Evolutionary conservation across 1,139 yeast genomes (phyloP).

Genomic region (Debaryomycetaceae sp.): DNA sequence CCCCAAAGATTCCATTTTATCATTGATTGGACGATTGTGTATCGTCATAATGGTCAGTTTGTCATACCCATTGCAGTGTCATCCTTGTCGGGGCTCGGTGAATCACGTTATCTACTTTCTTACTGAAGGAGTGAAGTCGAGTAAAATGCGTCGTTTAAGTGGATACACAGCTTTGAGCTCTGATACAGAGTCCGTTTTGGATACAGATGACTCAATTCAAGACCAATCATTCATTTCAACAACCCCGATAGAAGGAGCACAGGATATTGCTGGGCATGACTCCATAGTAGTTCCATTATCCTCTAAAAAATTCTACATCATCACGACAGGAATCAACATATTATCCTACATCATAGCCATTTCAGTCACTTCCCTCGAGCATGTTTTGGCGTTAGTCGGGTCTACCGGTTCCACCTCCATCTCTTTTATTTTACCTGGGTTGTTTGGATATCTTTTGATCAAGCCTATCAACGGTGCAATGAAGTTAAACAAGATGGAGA

Average conservation of each 20-base stretch:
- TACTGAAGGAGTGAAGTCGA: conserved; percentile 25
- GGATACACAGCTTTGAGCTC: conserved; percentile 18
- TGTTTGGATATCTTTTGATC: conserved; percentile 75
- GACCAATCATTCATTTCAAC: conserved; percentile 43
- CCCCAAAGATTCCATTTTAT: conserved; percentile 52
- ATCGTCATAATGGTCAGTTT: conserved; percentile 67
- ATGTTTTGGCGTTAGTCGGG: conserved; percentile 88
- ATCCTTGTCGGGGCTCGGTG: conserved; percentile 72
- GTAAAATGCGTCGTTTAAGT: conserved; percentile 9
- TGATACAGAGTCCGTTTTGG: conserved; percentile 17
- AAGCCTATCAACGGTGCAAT: conserved; percentile 36
- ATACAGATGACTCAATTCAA: conserved; percentile 10
- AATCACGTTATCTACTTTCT: conserved; percentile 62
- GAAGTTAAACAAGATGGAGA: conserved; percentile 37
- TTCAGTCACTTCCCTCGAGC: conserved; percentile 73
- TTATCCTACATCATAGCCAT: conserved; percentile 72
- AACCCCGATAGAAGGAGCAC: conserved; percentile 50
- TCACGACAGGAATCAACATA: conserved; percentile 62
- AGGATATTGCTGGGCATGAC: conserved; percentile 48
- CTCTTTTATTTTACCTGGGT: conserved; percentile 88
- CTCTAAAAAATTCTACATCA: conserved; percentile 50
- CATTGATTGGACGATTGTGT: conserved; percentile 67
- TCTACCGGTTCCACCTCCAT: conserved; percentile 94
- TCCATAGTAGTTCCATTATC: conserved; percentile 53
- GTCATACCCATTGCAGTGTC: conserved; percentile 73